Evolutionary conservation across 2,329 filamentous ascomycete genomes (phyloP), one percentile per base, ranked within the genome.

Genomic region (Fusarium cyanostomum): DNA sequence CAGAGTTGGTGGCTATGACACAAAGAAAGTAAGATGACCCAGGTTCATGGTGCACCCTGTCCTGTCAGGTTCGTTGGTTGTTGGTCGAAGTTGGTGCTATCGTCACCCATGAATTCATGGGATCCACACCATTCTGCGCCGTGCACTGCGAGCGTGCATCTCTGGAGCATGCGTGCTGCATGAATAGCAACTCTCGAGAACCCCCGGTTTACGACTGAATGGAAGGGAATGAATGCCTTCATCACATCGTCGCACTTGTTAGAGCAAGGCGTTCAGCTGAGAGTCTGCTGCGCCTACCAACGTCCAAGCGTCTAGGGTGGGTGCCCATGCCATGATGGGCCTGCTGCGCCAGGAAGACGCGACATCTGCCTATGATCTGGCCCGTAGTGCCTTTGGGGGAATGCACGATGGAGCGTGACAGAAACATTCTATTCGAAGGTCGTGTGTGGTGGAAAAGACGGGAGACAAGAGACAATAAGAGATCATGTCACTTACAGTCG

Each of bases 401-500:
- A 44, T 31, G 30, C 21, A 26, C 11, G 26, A 45, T 30, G n/a
- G 9, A 16, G n/a, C 27, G 37, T 24, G n/a, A n/a, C 35, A 39
- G 27, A 15, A 41, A 16, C 27, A 38, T 13, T 26, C 12, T 33
- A 27, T 30, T 31, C 61, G 44, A 46, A 26, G 27, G 15, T 16
- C n/a, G 45, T 30, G 38, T 45, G 26, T 31, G 30, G 39, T 24
- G 35, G 31, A 48, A 48, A 28, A 30, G 50, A 42, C 21, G 27
- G 15, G 41, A 41, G 30, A 46, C 18, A 43, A 56, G 26, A 28
- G 28, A 21, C 42, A 44, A 26, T 27, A 61, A 39, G 58, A 55
- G 51, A 61, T 48, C 31, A 68, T 69, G 69, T 43, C 27, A 73
- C 73, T 75, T 69, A 75, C 73, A 74, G 58, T 67, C 71, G 59